Evolutionary conservation across 768 basidiomycete species (phyloP).

Genomic region (Termitomyces sp.): DNA sequence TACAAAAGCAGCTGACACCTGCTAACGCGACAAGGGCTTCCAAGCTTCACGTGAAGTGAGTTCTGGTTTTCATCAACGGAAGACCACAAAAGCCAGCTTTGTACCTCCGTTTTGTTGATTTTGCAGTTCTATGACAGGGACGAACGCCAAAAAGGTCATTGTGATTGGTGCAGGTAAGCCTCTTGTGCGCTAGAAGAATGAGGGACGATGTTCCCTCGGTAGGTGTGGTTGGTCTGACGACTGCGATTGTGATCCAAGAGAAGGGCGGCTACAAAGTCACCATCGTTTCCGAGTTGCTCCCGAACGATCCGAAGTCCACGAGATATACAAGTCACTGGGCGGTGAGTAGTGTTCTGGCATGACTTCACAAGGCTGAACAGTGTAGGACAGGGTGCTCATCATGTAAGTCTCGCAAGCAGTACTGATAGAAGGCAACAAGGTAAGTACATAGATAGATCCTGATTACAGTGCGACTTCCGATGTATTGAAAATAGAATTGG

Average conservation of each 20-base stretch:
- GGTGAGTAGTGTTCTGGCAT: constrained; percentile 31
- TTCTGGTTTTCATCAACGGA: too few relatives aligned
- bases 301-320: constrained; percentile 61
- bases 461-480: not conserved
- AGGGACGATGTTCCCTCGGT: not conserved
- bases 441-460: constrained; percentile 19
- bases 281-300: constrained; percentile 64
- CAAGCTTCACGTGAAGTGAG: not conserved
- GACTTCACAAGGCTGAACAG: not conserved
- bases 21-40: not conserved
- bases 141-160: constrained; percentile 17
- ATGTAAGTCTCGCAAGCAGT: constrained; percentile 51
- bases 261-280: constrained; percentile 56
- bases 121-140: not conserved
- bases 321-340: constrained; percentile 82
- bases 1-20: not conserved
- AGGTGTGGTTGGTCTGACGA: constrained; percentile 77
- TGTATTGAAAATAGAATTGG: constrained; percentile 41
- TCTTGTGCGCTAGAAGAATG: not conserved
- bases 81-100: not conserved
- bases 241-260: constrained; percentile 65
- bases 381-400: constrained; percentile 64
- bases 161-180: constrained; percentile 29
- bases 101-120: not conserved
- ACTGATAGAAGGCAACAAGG: constrained; percentile 47